Evolutionary conservation across 2,329 filamentous ascomycete genomes (phyloP).

Genomic region (Fusarium torreyae): DNA sequence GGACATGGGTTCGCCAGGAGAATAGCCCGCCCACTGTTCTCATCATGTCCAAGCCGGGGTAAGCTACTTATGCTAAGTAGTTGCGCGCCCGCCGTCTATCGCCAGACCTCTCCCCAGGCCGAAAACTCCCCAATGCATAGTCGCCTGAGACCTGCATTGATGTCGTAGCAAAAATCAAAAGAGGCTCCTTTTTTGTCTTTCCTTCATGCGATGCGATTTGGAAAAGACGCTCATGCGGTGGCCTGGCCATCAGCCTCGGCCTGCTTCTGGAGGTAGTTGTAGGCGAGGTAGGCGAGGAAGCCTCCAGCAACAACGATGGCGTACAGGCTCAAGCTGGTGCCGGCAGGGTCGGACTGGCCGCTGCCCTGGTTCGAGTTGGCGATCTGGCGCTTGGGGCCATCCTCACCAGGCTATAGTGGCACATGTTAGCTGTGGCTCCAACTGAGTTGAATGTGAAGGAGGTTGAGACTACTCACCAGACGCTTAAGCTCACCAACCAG

Average conservation of each 20-base stretch:
- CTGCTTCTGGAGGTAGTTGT: constrained; percentile 83
- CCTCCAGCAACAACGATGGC: constrained; percentile 84
- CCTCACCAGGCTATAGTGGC: constrained; percentile 78
- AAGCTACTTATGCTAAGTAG: constrained; percentile 22
- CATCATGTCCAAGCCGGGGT: constrained; percentile 44
- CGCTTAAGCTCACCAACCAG: constrained; percentile 85
- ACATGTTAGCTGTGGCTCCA: constrained; percentile 44
- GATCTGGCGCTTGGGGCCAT: constrained; percentile 71
- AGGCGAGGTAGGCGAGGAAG: constrained; percentile 82
- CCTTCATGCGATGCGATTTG: constrained; percentile 32
- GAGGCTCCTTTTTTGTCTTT: constrained; percentile 18
- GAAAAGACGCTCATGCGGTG: constrained; percentile 49
- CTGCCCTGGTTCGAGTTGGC: constrained; percentile 66
- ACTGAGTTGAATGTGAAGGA: background rate
- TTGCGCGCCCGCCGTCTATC: constrained; percentile 45
- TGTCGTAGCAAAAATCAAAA: constrained; percentile 32
- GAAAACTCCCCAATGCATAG: constrained; percentile 49
- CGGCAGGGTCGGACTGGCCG: constrained; percentile 62
- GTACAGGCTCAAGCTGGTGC: constrained; percentile 85
- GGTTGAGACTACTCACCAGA: constrained; percentile 68
- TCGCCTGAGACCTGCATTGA: constrained; percentile 36
- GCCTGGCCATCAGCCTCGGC: constrained; percentile 52
- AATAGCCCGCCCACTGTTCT: constrained; percentile 36
- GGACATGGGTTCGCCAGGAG: constrained; percentile 35
- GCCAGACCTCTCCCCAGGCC: constrained; percentile 36